Percentiles rank a stretch among this genome's conserved stretches.
Evolutionary conservation across 1,284 basidiomycete genomes (phyloP).

Genomic region (Acaromyces ingoldii): DNA sequence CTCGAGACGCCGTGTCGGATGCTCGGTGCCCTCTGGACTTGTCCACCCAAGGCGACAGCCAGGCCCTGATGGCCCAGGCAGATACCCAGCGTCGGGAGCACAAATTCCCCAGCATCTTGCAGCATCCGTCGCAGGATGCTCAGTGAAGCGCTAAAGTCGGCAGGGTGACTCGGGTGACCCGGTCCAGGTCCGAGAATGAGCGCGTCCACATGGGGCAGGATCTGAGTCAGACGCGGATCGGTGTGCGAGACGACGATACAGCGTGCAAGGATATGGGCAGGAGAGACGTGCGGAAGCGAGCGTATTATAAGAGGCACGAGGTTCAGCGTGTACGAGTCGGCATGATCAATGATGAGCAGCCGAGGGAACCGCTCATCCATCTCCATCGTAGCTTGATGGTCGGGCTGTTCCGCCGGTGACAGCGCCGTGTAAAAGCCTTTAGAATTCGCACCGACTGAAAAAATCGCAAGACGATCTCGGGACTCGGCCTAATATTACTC

Average conservation of each 20-base stretch:
- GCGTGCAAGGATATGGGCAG: no score
- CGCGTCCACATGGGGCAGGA: constrained; percentile 36
- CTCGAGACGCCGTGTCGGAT: constrained; percentile 37
- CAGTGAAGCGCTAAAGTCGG: constrained; percentile 41
- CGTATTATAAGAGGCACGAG: no score
- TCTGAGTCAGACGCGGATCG: constrained; percentile 20
- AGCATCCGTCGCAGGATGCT: constrained; percentile 28
- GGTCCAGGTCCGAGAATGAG: constrained; percentile 48
- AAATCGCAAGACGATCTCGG: no score
- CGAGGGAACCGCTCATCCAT: no score
- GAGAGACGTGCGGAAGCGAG: not conserved
- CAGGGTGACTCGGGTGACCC: constrained; percentile 28
- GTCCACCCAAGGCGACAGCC: constrained; percentile 69
- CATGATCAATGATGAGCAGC: constrained; percentile 46
- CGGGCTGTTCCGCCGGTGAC: no score
- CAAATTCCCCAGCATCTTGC: no score
- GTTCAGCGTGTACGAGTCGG: constrained; percentile 50
- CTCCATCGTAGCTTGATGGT: no score
- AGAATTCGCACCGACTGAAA: no score
- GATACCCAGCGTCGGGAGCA: constrained; percentile 70
- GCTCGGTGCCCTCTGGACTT: constrained; percentile 19
- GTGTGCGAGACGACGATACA: constrained; percentile 47
- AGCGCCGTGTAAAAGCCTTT: no score
- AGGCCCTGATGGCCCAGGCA: constrained; percentile 91
- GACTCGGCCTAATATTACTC: no score